Conservation (phyloP, 1,139 yeast species). For the Protomyces inouyei region DNA sequence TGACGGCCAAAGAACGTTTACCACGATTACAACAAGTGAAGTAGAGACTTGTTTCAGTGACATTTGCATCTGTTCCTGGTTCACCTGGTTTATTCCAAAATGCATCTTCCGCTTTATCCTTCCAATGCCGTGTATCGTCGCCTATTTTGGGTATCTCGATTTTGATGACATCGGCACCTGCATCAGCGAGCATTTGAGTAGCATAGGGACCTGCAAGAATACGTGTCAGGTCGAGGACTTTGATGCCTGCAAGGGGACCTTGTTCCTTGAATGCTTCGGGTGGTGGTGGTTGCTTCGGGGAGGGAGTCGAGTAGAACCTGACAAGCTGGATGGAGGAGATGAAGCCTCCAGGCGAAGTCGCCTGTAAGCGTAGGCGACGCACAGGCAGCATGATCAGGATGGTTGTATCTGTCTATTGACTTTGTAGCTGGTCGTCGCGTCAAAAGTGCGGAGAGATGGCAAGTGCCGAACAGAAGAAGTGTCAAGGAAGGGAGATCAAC, state of each 20-base stretch:
- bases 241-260: conserved; percentile 36
- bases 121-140: conserved; percentile 47
- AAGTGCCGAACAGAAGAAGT: neutral
- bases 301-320: neutral
- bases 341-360: neutral
- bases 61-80: neutral
- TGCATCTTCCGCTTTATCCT: conserved; percentile 33
- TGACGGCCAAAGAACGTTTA: conserved; percentile 42
- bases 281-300: neutral
- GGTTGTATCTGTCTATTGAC: neutral
- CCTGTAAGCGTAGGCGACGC: neutral
- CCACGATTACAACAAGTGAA: conserved; percentile 43
- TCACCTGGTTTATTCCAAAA: conserved; percentile 1
- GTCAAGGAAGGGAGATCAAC: neutral
- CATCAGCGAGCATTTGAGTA: conserved; percentile 41
- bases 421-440: neutral
- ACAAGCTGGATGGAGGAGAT: neutral
- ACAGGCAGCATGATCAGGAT: no score
- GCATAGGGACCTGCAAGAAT: conserved; percentile 47
- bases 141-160: conserved; percentile 46
- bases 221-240: conserved; percentile 43
- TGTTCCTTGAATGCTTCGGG: neutral
- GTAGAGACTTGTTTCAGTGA: conserved; percentile 42
- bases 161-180: conserved; percentile 43
- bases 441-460: neutral